Conservation (phyloP, 2,329 filamentous ascomycete species). For the Sclerotinia spermophila region DNA sequence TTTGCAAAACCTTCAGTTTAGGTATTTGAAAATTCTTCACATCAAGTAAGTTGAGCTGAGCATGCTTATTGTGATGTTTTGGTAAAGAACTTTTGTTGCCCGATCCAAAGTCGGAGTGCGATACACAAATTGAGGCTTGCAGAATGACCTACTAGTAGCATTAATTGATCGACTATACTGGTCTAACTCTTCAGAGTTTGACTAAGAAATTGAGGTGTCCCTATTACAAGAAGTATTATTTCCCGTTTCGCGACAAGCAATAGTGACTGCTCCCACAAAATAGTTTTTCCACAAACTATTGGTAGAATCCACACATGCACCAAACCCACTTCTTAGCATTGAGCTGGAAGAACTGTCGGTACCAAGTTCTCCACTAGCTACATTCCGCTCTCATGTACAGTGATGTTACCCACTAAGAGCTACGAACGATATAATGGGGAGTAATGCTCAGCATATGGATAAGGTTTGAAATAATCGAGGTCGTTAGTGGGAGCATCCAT, state of each 20-base stretch:
- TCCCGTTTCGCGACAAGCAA: not conserved
- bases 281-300: not conserved
- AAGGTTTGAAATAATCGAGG: not conserved
- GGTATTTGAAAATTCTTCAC: not conserved
- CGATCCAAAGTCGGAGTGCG: not conserved
- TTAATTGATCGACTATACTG: not conserved
- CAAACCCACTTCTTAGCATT: not conserved
- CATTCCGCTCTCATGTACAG: not conserved
- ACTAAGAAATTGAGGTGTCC: not conserved
- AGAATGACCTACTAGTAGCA: no score
- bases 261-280: not conserved
- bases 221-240: no score
- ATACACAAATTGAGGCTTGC: not conserved
- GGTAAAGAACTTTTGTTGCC: not conserved
- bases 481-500: not conserved
- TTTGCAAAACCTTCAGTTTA: not conserved
- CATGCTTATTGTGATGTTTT: not conserved
- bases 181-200: not conserved
- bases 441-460: not conserved
- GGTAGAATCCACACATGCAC: not conserved
- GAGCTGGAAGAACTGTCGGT: not conserved
- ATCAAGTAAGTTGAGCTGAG: not conserved
- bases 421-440: not conserved
- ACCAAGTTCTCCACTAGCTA: not conserved
- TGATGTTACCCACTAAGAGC: not conserved